Evolutionary conservation across 2,329 filamentous ascomycete species (phyloP).

Genomic region (Lomentospora prolificans): DNA sequence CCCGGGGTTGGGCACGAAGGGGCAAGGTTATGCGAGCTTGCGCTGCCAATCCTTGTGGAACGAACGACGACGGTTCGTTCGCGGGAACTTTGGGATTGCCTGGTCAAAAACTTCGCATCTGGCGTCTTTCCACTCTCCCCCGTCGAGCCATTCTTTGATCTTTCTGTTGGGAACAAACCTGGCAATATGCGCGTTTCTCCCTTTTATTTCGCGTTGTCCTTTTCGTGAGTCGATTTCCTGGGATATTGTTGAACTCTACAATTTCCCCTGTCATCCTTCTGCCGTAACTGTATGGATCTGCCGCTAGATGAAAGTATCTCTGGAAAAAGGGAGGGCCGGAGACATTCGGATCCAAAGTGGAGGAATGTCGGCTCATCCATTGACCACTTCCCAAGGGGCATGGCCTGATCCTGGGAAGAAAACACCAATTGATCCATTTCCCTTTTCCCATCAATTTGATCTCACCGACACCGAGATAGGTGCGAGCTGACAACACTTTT

Average conservation of each 20-base stretch:
- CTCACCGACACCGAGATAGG: background rate
- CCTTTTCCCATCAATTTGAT: background rate
- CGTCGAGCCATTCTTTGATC: background rate
- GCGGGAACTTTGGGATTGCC: no score
- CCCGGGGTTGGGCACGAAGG: no score
- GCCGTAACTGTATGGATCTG: no score
- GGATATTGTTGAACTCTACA: background rate
- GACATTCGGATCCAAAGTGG: background rate
- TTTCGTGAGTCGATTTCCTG: background rate
- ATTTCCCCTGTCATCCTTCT: background rate
- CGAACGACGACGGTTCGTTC: no score
- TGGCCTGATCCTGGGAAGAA: background rate
- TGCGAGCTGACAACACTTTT: background rate
- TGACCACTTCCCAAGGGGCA: background rate
- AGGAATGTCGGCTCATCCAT: background rate
- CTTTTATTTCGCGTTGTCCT: background rate
- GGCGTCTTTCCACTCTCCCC: no score
- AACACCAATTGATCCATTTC: background rate
- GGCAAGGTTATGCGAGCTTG: no score
- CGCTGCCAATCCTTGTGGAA: no score
- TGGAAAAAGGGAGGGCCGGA: background rate
- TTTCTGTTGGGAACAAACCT: background rate
- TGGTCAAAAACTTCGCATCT: no score
- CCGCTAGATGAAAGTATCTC: background rate
- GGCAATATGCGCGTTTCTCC: background rate